Base-by-base conservation (phyloP, 768 basidiomycete genomes). In the Agaricus sinodeliciosus region DNA sequence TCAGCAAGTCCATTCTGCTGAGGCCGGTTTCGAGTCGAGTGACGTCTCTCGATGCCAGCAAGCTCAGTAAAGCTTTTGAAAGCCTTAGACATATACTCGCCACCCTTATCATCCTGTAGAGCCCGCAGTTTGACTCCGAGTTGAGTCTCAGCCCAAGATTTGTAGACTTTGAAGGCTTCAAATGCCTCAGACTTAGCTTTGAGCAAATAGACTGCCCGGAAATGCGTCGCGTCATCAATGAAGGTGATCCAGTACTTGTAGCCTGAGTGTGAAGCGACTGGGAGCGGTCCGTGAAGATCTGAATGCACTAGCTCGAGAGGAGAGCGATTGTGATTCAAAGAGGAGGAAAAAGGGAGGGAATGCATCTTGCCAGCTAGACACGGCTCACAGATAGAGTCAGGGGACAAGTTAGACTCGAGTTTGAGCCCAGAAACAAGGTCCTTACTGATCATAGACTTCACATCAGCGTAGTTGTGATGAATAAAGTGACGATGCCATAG, bases 31-130 rank as follows among this genome's bases (percentile, higher is more conserved):
- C n/a, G n/a, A n/a, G n/a, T n/a, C n/a, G n/a, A n/a, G n/a, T n/a
- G n/a, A n/a, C n/a, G n/a, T n/a, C n/a, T n/a, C n/a, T n/a, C n/a
- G n/a, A n/a, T n/a, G n/a, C n/a, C n/a, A n/a, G n/a, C n/a, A n/a
- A n/a, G n/a, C n/a, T n/a, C n/a, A n/a, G n/a, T n/a, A n/a, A 60
- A 67, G 3, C 58, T 37, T 18, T 57, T 47, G 15, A 69, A 55
- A 27, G 55, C 59, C 1, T 48, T 56, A 6, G 55, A 58, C 43
- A 64, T 68, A 58, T 63, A 72, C 51, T 72, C 69, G 1, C 68
- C 70, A 6, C 68, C 72, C 43, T 69, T 65, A 59, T 73, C 68
- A 48, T 67, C 59, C 18, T 63, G 61, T 26, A 70, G 45, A 2
- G 43, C 43, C 48, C 62, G 62, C 43, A 71, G 58, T 25, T 55